A percentile compares a stretch with the other conserved stretches of the same genome.
Conservation (phyloP, 768 basidiomycete genomes). For the Boletus sp. region DNA sequence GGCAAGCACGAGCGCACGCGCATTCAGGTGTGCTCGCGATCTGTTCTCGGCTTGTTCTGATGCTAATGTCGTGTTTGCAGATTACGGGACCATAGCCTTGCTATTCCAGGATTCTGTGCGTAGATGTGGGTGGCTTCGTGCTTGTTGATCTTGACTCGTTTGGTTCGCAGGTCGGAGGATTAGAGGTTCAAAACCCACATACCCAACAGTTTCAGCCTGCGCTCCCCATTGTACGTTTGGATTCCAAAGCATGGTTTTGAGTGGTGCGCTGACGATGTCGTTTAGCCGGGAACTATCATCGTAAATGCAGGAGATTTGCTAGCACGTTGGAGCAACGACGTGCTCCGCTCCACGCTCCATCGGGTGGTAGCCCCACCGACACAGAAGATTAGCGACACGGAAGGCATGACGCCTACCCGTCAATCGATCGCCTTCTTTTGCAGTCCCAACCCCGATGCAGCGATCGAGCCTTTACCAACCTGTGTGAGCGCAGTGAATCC, state of each 20-base stretch:
- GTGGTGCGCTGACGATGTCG: conserved; percentile 1
- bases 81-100: conserved; percentile 40
- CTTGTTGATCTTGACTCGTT: neutral
- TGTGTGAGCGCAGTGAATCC: conserved; percentile 33
- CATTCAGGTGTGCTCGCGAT: conserved; percentile 56
- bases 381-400: too few relatives aligned
- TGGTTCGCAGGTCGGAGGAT: too few relatives aligned
- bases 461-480: conserved; percentile 44
- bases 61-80: conserved; percentile 32
- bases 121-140: neutral
- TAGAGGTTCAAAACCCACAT: too few relatives aligned
- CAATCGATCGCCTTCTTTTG: conserved; percentile 88
- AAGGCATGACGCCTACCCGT: conserved; percentile 52
- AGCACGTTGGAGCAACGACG: conserved; percentile 80
- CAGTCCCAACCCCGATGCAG: conserved; percentile 70
- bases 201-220: too few relatives aligned
- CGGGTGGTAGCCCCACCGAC: too few relatives aligned
- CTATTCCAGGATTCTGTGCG: conserved; percentile 10
- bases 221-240: too few relatives aligned
- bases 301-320: conserved; percentile 58
- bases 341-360: conserved; percentile 66
- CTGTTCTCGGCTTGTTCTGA: neutral
- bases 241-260: neutral
- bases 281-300: conserved; percentile 57
- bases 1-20: conserved; percentile 66